Evolutionary conservation across 495 filamentous ascomycete species (phyloP).

Genomic region (Tetracladium setigerum): DNA sequence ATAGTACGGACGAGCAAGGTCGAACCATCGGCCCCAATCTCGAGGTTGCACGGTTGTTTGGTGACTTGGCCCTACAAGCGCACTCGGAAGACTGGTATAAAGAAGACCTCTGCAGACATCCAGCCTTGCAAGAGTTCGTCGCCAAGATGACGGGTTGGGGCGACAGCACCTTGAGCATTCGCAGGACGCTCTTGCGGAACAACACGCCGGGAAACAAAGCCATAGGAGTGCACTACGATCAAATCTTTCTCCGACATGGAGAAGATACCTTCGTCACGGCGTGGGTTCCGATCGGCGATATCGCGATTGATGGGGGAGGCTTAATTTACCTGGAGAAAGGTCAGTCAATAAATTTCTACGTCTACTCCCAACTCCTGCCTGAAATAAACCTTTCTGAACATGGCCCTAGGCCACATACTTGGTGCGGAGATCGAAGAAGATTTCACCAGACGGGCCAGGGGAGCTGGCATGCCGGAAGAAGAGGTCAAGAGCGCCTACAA

Average conservation of each 20-base stretch:
- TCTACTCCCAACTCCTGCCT: conserved; percentile 11
- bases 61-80: conserved; percentile 47
- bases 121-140: conserved; percentile 42
- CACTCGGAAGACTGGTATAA: conserved; percentile 51
- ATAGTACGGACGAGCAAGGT: conserved; percentile 41
- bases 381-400: background rate
- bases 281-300: conserved; percentile 59
- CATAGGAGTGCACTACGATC: conserved; percentile 60
- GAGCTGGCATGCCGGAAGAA: conserved; percentile 38
- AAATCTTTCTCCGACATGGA: conserved; percentile 55
- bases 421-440: conserved; percentile 37
- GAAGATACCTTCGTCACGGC: conserved; percentile 51
- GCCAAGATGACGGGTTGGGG: conserved; percentile 48
- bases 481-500: conserved; percentile 49
- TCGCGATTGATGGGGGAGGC: conserved; percentile 48
- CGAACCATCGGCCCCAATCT: no score
- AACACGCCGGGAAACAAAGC: conserved; percentile 51
- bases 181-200: conserved; percentile 44
- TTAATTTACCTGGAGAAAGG: conserved; percentile 53
- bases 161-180: conserved; percentile 36
- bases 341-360: no score
- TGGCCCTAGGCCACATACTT: conserved; percentile 8
- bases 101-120: conserved; percentile 49
- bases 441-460: conserved; percentile 37
- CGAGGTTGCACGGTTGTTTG: conserved; percentile 33